Conservation (phyloP, 768 basidiomycete genomes). For the Russula earlei region DNA sequence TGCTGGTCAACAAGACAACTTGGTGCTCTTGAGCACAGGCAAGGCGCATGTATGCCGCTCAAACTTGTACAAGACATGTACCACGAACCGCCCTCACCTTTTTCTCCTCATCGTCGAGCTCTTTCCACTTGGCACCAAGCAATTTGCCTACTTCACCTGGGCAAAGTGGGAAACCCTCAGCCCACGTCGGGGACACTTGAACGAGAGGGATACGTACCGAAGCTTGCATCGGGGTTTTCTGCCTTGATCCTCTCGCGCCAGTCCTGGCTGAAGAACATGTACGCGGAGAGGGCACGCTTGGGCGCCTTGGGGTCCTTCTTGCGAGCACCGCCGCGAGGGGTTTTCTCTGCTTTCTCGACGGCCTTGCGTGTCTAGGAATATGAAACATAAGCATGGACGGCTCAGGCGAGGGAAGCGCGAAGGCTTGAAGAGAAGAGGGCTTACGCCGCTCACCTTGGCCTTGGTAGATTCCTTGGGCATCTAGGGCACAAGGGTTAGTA, state of each 20-base stretch:
- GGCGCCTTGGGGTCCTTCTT: conserved; percentile 81
- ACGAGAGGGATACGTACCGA: conserved; percentile 45
- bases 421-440: conserved; percentile 10
- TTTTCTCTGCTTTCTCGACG: conserved; percentile 61
- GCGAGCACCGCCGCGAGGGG: conserved; percentile 36
- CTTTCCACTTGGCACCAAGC: conserved; percentile 96
- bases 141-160: conserved; percentile 89
- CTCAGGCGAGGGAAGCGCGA: conserved; percentile 11
- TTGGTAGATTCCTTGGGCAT: conserved; percentile 76
- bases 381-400: conserved; percentile 12
- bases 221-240: conserved; percentile 91
- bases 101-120: conserved; percentile 84
- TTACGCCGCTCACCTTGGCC: conserved; percentile 46
- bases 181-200: conserved; percentile 10
- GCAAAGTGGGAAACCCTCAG: conserved; percentile 10
- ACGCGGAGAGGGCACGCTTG: conserved; percentile 90
- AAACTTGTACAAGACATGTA: neutral
- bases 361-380: conserved; percentile 52
- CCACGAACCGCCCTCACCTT: conserved; percentile 42
- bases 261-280: conserved; percentile 98
- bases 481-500: conserved; percentile 31
- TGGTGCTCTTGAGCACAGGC: neutral
- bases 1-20: neutral
- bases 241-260: conserved; percentile 92
- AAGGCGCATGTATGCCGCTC: conserved; percentile 3